These are phyloP conservation scores for Penicillium sp. DNA, from an alignment of 2,329 filamentous ascomycete genomes.

Conservation along the genomic window DNA sequence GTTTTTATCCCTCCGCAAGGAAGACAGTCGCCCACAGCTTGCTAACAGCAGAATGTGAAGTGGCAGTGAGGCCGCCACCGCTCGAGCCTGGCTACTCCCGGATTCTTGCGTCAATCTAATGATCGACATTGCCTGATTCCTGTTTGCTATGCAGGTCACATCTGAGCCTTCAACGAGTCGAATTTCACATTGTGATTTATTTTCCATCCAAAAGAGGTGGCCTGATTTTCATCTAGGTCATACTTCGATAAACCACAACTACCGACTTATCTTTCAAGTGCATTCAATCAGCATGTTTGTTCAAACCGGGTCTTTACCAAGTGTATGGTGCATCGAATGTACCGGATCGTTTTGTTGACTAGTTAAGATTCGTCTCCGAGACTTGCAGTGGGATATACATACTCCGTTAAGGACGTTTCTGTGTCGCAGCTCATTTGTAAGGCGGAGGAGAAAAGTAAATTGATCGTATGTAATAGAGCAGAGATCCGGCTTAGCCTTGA, in stretches of 20 bases:
- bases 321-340: neutral
- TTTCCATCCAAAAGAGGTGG: neutral
- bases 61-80: neutral
- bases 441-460: neutral
- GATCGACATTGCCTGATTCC: slow-evolving; percentile 4
- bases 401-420: neutral
- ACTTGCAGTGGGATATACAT: slow-evolving; percentile 11
- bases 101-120: slow-evolving; percentile 5
- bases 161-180: slow-evolving; percentile 1
- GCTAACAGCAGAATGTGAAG: neutral
- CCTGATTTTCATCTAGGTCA: neutral
- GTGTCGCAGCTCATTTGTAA: slow-evolving; percentile 1
- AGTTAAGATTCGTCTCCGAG: neutral
- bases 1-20: slow-evolving; percentile 12
- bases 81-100: neutral
- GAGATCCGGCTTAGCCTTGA: slow-evolving; percentile 3
- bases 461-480: slow-evolving; percentile 4
- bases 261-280: neutral
- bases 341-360: neutral
- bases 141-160: slow-evolving; percentile 1
- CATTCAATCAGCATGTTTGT: neutral
- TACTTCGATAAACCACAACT: neutral
- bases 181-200: neutral
- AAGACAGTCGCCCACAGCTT: neutral
- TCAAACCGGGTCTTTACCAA: neutral